phyloP scores from a whole-genome alignment of 1,284 basidiomycete genomes.

The Ceratobasidium sp. region DNA sequence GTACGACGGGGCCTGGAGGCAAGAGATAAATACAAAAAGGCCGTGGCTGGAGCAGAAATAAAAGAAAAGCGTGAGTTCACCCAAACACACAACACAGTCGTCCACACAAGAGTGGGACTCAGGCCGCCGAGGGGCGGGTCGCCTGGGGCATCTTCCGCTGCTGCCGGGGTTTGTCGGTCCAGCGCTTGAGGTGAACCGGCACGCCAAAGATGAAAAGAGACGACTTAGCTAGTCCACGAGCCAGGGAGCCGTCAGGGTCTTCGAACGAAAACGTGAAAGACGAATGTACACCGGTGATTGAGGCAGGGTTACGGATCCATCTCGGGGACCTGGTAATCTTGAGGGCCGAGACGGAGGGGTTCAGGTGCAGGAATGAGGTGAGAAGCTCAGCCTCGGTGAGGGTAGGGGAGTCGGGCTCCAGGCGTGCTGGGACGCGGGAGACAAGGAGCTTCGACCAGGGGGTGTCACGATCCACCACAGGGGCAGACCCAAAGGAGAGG shows the following conservation, averaged over 20 bases:
- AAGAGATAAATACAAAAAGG: no score
- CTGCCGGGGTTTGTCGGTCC: neutral
- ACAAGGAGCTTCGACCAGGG: neutral
- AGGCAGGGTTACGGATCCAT: constrained; percentile 15
- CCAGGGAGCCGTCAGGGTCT: constrained; percentile 15
- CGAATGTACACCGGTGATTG: neutral
- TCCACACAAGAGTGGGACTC: no score
- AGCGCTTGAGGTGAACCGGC: neutral
- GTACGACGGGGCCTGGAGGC: no score
- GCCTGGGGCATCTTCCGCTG: no score
- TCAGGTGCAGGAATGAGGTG: neutral
- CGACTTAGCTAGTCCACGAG: neutral
- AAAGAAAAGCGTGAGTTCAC: no score
- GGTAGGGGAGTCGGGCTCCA: neutral
- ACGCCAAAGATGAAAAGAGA: neutral
- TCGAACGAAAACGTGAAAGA: constrained; percentile 7
- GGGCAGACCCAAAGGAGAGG: neutral
- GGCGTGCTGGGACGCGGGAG: neutral
- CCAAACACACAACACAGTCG: no score
- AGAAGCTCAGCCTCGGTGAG: neutral
- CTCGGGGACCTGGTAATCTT: neutral
- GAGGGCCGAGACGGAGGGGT: neutral
- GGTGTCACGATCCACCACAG: neutral
- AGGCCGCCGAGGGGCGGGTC: no score
- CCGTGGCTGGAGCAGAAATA: no score